phyloP scores from a whole-genome alignment of 2,329 filamentous ascomycete genomes.

The Xylaria sp. region DNA sequence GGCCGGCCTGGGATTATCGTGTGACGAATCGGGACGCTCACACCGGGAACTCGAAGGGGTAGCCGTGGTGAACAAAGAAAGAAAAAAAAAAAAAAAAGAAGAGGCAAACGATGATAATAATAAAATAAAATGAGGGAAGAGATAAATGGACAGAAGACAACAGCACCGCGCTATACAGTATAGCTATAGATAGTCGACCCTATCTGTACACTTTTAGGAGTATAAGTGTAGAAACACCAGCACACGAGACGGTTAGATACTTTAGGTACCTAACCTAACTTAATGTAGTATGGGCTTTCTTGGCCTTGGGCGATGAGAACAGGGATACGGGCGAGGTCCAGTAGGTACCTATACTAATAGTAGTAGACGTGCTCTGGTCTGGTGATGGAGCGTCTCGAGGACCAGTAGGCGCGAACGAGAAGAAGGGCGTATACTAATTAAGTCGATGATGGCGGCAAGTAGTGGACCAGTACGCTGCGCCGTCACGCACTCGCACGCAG shows the following conservation, averaged over 20 bases:
- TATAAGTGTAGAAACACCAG: not conserved
- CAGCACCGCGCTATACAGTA: slow-evolving; percentile 22
- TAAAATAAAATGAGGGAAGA: slow-evolving; percentile 6
- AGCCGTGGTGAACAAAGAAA: not conserved
- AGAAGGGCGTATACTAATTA: slow-evolving; percentile 32
- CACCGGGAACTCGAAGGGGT: not conserved
- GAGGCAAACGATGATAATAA: not conserved
- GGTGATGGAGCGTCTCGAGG: slow-evolving; percentile 40
- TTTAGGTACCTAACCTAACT: not conserved
- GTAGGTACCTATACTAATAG: not conserved
- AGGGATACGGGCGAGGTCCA: not conserved
- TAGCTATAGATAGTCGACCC: slow-evolving; percentile 1
- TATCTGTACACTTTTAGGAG: not conserved
- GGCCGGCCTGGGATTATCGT: too few relatives aligned
- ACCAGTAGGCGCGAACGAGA: slow-evolving; percentile 43
- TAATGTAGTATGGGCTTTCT: not conserved
- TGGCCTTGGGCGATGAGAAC: slow-evolving; percentile 25
- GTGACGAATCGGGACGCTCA: too few relatives aligned
- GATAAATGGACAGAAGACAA: too few relatives aligned
- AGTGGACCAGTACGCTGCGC: slow-evolving; percentile 35
- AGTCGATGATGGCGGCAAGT: slow-evolving; percentile 45
- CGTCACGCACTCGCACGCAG: slow-evolving; percentile 21
- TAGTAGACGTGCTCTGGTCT: not conserved
- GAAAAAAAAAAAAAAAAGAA: not conserved
- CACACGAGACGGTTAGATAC: not conserved